phyloP scores from a whole-genome alignment of 306 rosid species.

The Cajanus cajan region DNA sequence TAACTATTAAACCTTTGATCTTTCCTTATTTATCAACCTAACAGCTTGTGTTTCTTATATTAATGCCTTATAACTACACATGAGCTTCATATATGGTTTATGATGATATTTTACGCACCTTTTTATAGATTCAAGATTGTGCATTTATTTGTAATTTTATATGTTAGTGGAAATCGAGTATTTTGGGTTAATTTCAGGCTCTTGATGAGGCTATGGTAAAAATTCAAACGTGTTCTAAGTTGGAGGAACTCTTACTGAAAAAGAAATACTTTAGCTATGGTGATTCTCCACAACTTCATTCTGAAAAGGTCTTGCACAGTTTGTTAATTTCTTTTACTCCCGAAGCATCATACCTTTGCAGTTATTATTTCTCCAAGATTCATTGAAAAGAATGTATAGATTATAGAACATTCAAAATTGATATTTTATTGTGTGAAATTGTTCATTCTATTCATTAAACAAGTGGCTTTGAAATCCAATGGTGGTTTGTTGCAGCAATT shows the following conservation, averaged over 20 bases:
- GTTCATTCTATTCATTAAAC: conserved; percentile 1
- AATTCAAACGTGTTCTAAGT: conserved; percentile 53
- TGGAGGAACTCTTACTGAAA: conserved; percentile 72
- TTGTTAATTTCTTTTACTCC: conserved; percentile 11
- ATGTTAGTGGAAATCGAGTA: not conserved
- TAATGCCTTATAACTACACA: not conserved
- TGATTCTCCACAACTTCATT: conserved; percentile 62
- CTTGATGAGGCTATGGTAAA: conserved; percentile 53
- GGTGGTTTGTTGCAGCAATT: not conserved
- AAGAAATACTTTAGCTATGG: conserved; percentile 64
- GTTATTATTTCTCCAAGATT: conserved; percentile 20
- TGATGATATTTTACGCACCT: not conserved
- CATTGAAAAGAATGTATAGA: not conserved
- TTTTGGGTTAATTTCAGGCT: conserved; percentile 52
- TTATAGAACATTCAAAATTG: not conserved
- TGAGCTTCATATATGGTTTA: not conserved
- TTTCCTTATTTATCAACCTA: not conserved
- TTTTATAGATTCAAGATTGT: conserved; percentile 12
- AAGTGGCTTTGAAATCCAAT: not conserved
- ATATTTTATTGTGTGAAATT: not conserved
- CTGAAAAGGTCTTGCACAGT: conserved; percentile 65
- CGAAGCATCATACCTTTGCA: not conserved
- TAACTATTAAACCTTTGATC: not conserved
- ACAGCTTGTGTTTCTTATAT: not conserved
- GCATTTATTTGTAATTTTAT: not conserved